These are phyloP conservation scores for Aspergillus indologenus DNA, from an alignment of 495 filamentous ascomycete genomes.

Conservation along the genomic window DNA sequence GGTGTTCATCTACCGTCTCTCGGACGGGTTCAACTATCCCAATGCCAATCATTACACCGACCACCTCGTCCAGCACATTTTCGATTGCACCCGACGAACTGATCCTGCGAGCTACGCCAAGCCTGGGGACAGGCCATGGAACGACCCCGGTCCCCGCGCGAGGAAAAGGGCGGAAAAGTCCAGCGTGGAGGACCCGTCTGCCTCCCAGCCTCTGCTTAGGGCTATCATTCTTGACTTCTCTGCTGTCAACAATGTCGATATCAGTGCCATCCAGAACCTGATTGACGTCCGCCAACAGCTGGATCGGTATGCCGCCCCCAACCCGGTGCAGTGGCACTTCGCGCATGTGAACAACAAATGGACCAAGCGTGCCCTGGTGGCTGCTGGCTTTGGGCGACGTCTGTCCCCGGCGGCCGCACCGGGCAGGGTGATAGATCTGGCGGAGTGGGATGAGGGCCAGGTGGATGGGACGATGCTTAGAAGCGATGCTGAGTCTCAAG, in stretches of 20 bases:
- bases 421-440: no score
- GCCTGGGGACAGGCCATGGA: slow-evolving; percentile 96
- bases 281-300: slow-evolving; percentile 98
- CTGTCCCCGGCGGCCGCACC: no score
- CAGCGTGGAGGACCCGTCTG: no score
- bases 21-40: slow-evolving; percentile 95
- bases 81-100: slow-evolving; percentile 73
- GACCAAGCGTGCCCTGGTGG: slow-evolving; percentile 90
- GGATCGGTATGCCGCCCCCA: slow-evolving; percentile 79
- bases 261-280: slow-evolving; percentile 89
- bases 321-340: slow-evolving; percentile 92
- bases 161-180: slow-evolving; percentile 44
- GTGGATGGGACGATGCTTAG: no score
- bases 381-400: slow-evolving; percentile 98
- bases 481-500: no score
- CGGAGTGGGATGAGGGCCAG: no score
- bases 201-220: slow-evolving; percentile 78
- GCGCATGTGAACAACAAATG: slow-evolving; percentile 93
- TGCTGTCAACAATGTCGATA: slow-evolving; percentile 93
- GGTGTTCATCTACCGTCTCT: slow-evolving; percentile 96
- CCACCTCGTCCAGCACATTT: slow-evolving; percentile 69
- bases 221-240: slow-evolving; percentile 94
- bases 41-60: slow-evolving; percentile 93
- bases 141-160: slow-evolving; percentile 77
- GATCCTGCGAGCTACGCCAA: slow-evolving; percentile 55